Percentiles rank a stretch among this genome's conserved stretches.
These are phyloP conservation scores for Ampelocalamus luodianensis DNA, from an alignment of 176 grass and related monocot genomes.

Conservation along the genomic window DNA sequence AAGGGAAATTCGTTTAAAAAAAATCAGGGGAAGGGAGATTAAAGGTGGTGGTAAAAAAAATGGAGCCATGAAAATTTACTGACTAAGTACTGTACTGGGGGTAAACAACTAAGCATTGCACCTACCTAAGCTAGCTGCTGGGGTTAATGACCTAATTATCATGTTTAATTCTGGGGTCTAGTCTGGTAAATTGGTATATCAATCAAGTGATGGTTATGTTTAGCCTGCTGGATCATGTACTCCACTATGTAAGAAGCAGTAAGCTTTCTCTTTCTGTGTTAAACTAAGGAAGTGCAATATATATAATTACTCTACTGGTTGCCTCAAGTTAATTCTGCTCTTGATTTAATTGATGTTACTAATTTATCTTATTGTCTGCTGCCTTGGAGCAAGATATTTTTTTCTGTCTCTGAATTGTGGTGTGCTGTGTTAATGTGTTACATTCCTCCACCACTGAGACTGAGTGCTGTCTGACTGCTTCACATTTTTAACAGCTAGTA, in stretches of 20 bases:
- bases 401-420: neutral
- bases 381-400: conserved; percentile 14
- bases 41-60: conserved; percentile 4
- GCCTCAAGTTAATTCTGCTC: neutral
- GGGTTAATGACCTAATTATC: conserved; percentile 45
- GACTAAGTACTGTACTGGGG: conserved; percentile 31
- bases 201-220: conserved; percentile 21
- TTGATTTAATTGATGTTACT: neutral
- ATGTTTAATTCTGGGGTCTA: conserved; percentile 25
- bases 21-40: neutral
- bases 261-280: conserved; percentile 38
- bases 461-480: conserved; percentile 5
- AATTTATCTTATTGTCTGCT: neutral
- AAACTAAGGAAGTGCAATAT: conserved; percentile 56
- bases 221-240: conserved; percentile 37
- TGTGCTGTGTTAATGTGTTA: neutral
- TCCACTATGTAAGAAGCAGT: conserved; percentile 46
- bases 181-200: conserved; percentile 13
- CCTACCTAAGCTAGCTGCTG: conserved; percentile 48
- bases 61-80: conserved; percentile 29
- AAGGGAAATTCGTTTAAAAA: too few species aligned
- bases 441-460: neutral
- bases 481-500: conserved; percentile 26
- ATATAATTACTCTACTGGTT: conserved; percentile 31
- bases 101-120: conserved; percentile 37